Base-by-base conservation (phyloP, 2,329 filamentous ascomycete genomes). In the Sphaerostilbella broomeana region DNA sequence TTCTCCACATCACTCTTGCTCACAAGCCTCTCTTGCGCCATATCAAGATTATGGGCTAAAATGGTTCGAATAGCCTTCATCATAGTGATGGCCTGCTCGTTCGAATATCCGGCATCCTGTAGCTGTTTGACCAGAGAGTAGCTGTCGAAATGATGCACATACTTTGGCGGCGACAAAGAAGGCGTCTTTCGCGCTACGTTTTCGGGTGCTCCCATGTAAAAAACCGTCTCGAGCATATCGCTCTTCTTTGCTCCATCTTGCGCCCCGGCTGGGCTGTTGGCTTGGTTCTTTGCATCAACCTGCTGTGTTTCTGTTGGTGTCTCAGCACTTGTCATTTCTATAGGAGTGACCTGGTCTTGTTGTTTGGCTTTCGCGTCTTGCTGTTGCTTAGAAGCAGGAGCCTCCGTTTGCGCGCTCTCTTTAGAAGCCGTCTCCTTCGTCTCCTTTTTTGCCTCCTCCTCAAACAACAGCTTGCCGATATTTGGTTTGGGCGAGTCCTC, bases 131-230 rank as follows among this genome's bases (percentile, higher is more conserved):
- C 92, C 5, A 97, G 75, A 11, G 79, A 81, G 62, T 92, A 98
- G 17, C 83, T 95, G 64, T 98, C 90, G 62, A 98, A 98, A 64
- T 97, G 88, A 65, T 98, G 92, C 22, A 95, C 80, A 57, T 95
- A 94, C 1, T 81, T 84, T 6, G 85, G 77, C 1, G 86, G 75
- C 33, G 78, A 72, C 56, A 84, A 75, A 57, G 88, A 80, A 4
- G 82, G 82, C 16, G 77, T 73, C 49, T 73, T 72, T 33, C 67
- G 54, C 30, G 58, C 56, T 10, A 51, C 50, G n/a, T 53, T 53
- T 31, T 67, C 59, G 6, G 68, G 64, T 4, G 67, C 61, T 11
- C 61, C 51, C 64, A 72, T 69, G 38, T 67, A 63, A 21, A 68
- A 50, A 5, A 78, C 68, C 2, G 69, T 69, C 42, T 77, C 71